Conservation (phyloP, 2,329 filamentous ascomycete genomes). For the Colletotrichum sp. region DNA sequence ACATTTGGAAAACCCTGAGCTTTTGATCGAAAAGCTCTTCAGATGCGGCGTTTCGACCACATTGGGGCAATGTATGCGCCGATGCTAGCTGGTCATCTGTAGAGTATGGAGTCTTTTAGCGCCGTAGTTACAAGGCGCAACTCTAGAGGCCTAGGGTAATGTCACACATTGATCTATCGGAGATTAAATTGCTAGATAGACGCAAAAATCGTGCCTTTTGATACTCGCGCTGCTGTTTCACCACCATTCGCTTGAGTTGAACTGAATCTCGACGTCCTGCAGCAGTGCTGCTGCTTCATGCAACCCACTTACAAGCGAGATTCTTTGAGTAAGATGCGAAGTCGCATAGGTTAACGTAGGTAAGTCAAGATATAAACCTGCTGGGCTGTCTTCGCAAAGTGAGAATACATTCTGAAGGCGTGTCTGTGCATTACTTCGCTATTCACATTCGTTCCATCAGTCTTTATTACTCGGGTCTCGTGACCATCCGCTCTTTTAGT, state of each 20-base stretch:
- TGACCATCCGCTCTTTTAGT: neutral
- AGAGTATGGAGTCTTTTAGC: neutral
- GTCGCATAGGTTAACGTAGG: rapidly evolving
- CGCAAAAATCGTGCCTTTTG: rapidly evolving
- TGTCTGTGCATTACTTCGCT: neutral
- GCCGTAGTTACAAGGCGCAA: neutral
- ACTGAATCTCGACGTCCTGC: neutral
- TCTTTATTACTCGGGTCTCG: neutral
- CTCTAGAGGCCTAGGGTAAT: neutral
- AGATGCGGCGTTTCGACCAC: neutral
- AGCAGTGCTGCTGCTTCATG: neutral
- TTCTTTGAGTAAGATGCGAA: neutral
- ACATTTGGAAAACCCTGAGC: rapidly evolving
- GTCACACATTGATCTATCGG: neutral
- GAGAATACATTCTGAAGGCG: neutral
- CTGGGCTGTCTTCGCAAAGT: rapidly evolving
- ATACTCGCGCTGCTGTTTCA: neutral
- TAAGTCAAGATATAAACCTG: neutral
- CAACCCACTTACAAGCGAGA: neutral
- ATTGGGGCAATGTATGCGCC: neutral
- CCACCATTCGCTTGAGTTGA: neutral
- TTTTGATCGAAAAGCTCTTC: rapidly evolving
- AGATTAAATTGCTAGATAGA: neutral
- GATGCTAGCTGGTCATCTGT: neutral
- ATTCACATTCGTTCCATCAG: neutral